Evolutionary conservation across 768 basidiomycete genomes (phyloP), one percentile per base, ranked within the genome.

Genomic region (Porpolomopsis calyptriformis): DNA sequence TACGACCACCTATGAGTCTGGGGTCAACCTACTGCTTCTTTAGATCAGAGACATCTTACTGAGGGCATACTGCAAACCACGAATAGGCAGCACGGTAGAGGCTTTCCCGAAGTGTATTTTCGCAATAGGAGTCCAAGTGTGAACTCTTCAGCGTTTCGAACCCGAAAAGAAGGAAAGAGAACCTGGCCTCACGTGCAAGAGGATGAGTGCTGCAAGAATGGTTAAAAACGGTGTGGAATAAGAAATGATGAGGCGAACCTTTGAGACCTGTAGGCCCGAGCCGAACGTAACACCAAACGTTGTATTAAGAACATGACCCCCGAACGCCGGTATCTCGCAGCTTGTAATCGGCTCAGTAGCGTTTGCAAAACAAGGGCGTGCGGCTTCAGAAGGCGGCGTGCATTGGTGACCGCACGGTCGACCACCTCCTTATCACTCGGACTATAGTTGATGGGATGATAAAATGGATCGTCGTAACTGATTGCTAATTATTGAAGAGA

Each of bases 11-110:
- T 97, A 44, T 27, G 22, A n/a, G 20, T 47, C 2, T 50, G 40
- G 36, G 41, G 27, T 35, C n/a, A 20, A 43, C 39, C 31, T 14
- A 25, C 23, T 22, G 41, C 22, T 25, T 3, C 39, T 5, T 29
- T 18, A 43, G n/a, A 35, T 31, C 25, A 3, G 29, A 36, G 27
- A 24, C 12, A 27, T 11, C 88, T 63, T 61, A 96, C 93, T 91
- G 90, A 7, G 92, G 85, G n/a, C 85, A 76, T 40, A 83, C 76
- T n/a, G 83, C 68, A 64, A 98, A 99, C 96, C 94, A 98, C 3
- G 81, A 76, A 54, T 89, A 88, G 2, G 90, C 91, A 1, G 81
- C 76, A 4, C 65, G 62, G 61, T 91, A 99, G 4, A 99, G 66
- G 41, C 69, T 70, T 53, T 87, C 78, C 34, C 96, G 76, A 25